Percentiles rank a stretch among this genome's conserved stretches.
Conservation (phyloP, 2,329 filamentous ascomycete species). For the Arthrinium phaeospermum region DNA sequence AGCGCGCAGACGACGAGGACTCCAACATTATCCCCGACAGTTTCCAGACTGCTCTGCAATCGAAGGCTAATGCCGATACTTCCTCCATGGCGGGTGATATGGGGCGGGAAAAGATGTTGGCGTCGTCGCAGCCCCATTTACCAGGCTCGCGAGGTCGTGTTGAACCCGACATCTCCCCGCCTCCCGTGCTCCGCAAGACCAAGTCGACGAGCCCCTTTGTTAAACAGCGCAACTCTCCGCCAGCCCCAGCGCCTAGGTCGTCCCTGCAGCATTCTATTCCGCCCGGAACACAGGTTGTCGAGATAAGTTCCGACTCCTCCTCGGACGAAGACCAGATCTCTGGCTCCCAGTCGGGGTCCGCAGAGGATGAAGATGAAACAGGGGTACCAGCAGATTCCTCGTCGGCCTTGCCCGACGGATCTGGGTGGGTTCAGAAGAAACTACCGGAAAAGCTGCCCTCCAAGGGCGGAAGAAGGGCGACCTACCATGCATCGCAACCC, state of each 20-base stretch:
- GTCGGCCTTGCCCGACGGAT: constrained; percentile 26
- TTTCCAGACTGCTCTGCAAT: constrained; percentile 24
- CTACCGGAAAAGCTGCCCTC: not conserved
- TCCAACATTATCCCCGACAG: constrained; percentile 22
- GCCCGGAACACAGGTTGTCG: constrained; percentile 44
- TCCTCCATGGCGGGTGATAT: constrained; percentile 25
- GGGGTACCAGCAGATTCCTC: constrained; percentile 34
- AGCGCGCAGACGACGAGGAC: constrained; percentile 25
- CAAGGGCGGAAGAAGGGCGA: not conserved
- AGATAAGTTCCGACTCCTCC: constrained; percentile 38
- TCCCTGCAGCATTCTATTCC: constrained; percentile 39
- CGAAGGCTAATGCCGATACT: constrained; percentile 27
- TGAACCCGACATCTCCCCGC: constrained; percentile 7
- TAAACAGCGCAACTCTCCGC: constrained; percentile 7
- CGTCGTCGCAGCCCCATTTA: not conserved
- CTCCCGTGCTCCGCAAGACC: constrained; percentile 11
- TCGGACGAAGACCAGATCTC: not conserved
- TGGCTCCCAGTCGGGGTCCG: constrained; percentile 42
- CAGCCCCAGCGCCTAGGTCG: not conserved
- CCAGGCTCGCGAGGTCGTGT: not conserved
- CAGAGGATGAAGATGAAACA: constrained; percentile 46
- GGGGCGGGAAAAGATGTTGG: not conserved
- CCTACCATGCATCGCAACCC: not conserved
- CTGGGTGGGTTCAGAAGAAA: constrained; percentile 35
- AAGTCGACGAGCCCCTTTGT: constrained; percentile 8